Percentiles rank a stretch among this genome's conserved stretches.
Conservation (phyloP, 176 grass and related monocot genomes). For the Dendrocalamus sinicus region DNA sequence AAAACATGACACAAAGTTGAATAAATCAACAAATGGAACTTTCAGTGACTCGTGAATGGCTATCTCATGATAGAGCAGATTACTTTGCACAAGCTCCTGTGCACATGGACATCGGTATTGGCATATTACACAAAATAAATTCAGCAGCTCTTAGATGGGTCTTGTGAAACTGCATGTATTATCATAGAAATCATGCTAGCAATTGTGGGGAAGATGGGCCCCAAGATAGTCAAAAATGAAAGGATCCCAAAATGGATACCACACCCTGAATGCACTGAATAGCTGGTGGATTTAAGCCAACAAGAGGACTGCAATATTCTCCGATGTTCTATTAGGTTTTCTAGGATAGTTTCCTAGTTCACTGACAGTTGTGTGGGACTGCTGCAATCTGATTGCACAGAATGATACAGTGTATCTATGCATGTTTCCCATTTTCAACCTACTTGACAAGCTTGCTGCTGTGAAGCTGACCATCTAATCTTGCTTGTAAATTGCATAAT, state of each 20-base stretch:
- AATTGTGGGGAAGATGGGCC: background rate
- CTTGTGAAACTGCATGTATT: conserved; percentile 16
- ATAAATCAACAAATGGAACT: background rate
- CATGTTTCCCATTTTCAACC: background rate
- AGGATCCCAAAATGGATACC: background rate
- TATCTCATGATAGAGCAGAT: conserved; percentile 11
- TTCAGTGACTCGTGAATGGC: background rate
- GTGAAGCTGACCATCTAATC: background rate
- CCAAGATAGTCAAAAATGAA: background rate
- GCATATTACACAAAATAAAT: background rate
- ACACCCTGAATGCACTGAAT: background rate
- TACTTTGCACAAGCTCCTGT: background rate
- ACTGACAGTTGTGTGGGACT: background rate
- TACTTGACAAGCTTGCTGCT: background rate
- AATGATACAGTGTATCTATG: background rate
- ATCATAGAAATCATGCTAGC: background rate
- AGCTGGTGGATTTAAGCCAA: background rate
- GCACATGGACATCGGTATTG: background rate
- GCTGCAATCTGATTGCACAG: background rate
- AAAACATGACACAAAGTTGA: conserved; percentile 4
- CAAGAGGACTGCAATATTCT: background rate
- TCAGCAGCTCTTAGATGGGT: background rate
- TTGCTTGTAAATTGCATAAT: background rate
- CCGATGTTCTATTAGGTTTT: background rate
- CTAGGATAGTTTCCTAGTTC: background rate